These are phyloP conservation scores for Sporothrix globosa DNA, from an alignment of 2,329 filamentous ascomycete genomes.

Conservation along the genomic window DNA sequence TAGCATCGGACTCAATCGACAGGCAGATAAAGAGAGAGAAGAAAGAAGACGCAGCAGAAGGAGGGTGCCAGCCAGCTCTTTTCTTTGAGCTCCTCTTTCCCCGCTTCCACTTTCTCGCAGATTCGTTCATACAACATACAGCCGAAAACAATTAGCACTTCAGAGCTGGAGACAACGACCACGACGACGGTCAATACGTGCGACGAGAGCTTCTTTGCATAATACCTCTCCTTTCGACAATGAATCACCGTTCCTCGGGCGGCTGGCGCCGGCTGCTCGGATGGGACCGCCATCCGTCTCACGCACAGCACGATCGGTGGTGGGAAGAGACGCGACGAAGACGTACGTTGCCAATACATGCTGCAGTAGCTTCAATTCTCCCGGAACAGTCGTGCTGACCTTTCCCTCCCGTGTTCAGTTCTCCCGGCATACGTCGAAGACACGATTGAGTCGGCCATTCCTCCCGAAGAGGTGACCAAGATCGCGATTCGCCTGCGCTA, in stretches of 20 bases:
- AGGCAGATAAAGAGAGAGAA: conserved; percentile 4
- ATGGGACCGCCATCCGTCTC: conserved; percentile 40
- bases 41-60: conserved; percentile 1
- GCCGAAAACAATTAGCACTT: neutral
- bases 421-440: conserved; percentile 66
- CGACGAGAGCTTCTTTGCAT: neutral
- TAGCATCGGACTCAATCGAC: conserved; percentile 18
- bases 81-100: neutral
- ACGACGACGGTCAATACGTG: neutral
- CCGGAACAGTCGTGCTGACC: neutral
- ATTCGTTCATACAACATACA: neutral
- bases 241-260: conserved; percentile 27
- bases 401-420: conserved; percentile 50
- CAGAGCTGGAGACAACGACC: neutral
- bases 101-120: neutral
- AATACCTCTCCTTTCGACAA: conserved; percentile 4
- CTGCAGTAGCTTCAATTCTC: neutral
- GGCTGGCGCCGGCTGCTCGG: conserved; percentile 42
- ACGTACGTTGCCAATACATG: conserved; percentile 36
- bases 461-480: conserved; percentile 81
- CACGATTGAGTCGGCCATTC: conserved; percentile 66
- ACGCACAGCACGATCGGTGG: conserved; percentile 39
- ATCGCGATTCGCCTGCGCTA: conserved; percentile 87
- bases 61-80: conserved; percentile 23
- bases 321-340: conserved; percentile 42